These are phyloP conservation scores for Dryas alaskensis DNA, from an alignment of 306 rosid species.

Conservation along the genomic window DNA sequence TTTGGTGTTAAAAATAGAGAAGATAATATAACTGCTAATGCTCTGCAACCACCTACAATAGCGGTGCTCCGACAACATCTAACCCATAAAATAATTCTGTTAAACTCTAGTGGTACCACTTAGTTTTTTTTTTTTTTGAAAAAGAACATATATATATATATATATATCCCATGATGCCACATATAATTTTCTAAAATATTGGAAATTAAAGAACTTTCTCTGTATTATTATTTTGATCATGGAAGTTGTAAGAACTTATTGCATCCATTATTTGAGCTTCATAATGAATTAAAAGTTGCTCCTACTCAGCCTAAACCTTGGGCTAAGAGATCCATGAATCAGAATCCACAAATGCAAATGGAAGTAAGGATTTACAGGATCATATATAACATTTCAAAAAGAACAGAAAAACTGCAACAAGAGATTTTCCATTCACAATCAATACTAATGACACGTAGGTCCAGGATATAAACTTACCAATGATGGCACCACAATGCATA, in stretches of 20 bases:
- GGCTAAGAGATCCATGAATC: not conserved
- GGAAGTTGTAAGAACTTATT: not conserved
- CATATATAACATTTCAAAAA: not conserved
- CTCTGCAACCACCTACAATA: no score
- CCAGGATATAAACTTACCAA: constrained; percentile 26
- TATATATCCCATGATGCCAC: not conserved
- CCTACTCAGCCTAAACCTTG: not conserved
- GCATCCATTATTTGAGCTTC: not conserved
- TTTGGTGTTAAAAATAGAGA: no score
- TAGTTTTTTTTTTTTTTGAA: no score
- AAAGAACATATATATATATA: not conserved
- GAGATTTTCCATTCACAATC: not conserved
- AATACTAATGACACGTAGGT: not conserved
- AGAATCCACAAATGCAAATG: not conserved
- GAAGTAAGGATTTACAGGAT: not conserved
- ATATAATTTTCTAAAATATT: not conserved
- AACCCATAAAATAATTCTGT: not conserved
- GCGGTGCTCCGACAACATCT: no score
- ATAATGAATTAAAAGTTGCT: not conserved
- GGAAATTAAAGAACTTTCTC: not conserved
- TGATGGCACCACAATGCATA: constrained; percentile 43
- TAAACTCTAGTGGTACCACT: not conserved
- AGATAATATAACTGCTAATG: no score
- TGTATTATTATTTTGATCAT: not conserved
- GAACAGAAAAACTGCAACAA: not conserved